Base-by-base conservation (phyloP, 139 green algal species). In the Micractinium sp. region DNA sequence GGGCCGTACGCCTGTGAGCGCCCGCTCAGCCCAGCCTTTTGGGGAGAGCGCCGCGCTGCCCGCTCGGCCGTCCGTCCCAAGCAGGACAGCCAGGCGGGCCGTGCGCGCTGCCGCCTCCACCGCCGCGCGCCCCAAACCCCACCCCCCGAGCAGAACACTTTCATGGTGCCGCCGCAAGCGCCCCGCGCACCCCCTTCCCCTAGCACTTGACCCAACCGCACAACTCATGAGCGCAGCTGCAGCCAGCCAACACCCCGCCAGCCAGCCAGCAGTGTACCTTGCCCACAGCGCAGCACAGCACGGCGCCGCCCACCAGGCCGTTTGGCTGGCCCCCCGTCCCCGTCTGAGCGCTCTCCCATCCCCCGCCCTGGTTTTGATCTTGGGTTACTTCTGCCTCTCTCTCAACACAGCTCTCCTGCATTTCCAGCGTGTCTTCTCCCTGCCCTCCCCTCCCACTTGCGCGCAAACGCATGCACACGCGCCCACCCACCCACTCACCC, bases 171-270 rank as follows among this genome's bases (percentile, higher is more conserved):
- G 74, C 74, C 31, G 74, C 74, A 31, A 3, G 14, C 33, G 74
- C 29, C 3, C 74, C 27, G 29, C 67, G 67, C 67, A 29, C 67
- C 25, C 25, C 67, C 67, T 31, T 56, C 47, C 67, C 56, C 53
- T 18, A 88, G 60, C 47, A 80, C 79, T n/a, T 82, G 53, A 80
- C 23, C 78, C 67, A 31, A n/a, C 67, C 31, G 67, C 25, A 29
- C 25, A 82, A 79, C 63, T 61, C 35, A 87, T 89, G 86, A 83
- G 86, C 38, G 33, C 39, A 60, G n/a, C 60, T 89, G 86, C 82
- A 29, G 47, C 36, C 53, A 29, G 23, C 31, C 71, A n/a, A 27
- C 31, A 16, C 27, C 71, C 63, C 2, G 63, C 71, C 29, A 77
- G 71, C 71, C 31, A 77, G 71, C 29, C 71, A 77, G 71, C 71